A percentile compares a stretch with the other conserved stretches of the same genome.
Evolutionary conservation across 164 flowering plant species (phyloP).

Genomic region (Dillenia turbinata): DNA sequence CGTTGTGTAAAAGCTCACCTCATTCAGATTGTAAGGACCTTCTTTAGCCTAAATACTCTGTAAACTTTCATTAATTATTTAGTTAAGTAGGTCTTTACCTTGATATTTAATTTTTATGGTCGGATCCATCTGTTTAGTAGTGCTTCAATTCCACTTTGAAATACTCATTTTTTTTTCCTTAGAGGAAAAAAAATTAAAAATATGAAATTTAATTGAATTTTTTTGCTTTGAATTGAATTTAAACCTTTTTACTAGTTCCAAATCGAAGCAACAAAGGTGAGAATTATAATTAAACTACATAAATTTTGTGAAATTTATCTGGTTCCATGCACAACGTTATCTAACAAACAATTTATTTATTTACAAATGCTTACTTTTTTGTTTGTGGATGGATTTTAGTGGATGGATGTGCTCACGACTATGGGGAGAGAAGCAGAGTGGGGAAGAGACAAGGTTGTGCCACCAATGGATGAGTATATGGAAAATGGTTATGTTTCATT

Average conservation of each 20-base stretch:
- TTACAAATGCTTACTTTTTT: not conserved
- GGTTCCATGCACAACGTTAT: too few relatives aligned
- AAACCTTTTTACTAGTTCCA: too few relatives aligned
- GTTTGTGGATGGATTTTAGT: constrained; percentile 10
- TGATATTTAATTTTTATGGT: too few relatives aligned
- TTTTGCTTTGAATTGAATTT: too few relatives aligned
- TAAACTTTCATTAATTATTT: not conserved
- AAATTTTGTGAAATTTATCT: too few relatives aligned
- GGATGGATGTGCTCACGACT: constrained; percentile 23
- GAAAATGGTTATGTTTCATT: constrained; percentile 23
- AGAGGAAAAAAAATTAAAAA: not conserved
- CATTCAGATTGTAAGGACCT: constrained; percentile 1
- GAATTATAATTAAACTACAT: not conserved
- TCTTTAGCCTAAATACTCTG: not conserved
- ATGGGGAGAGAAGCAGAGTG: constrained; percentile 34
- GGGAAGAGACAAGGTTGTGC: constrained; percentile 16
- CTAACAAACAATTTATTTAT: too few relatives aligned
- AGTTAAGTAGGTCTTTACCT: too few relatives aligned
- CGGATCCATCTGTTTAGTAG: too few relatives aligned
- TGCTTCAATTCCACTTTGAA: too few relatives aligned
- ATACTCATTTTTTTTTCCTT: not conserved
- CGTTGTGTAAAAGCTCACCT: not conserved
- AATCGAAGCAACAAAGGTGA: not conserved
- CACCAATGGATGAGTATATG: constrained; percentile 26
- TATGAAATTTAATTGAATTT: too few relatives aligned